A percentile compares a stretch with the other conserved stretches of the same genome.
Conservation (phyloP, 1,139 yeast species). For the Suhomyces wounanorum region DNA sequence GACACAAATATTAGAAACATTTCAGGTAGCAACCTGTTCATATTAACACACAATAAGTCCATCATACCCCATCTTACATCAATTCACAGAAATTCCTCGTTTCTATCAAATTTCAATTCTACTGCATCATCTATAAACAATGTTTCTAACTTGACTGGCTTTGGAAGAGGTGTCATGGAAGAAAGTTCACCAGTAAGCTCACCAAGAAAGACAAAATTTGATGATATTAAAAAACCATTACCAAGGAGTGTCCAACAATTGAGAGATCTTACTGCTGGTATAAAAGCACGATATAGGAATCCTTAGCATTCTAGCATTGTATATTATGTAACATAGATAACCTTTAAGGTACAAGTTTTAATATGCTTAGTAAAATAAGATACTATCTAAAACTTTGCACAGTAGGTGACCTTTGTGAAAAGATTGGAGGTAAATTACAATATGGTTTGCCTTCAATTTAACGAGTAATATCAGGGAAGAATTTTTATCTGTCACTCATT, state of each 20-base stretch:
- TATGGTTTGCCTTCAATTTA: no score
- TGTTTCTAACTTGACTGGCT: conserved; percentile 34
- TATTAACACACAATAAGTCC: conserved; percentile 13
- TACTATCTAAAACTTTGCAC: not conserved
- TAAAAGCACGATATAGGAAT: conserved; percentile 33
- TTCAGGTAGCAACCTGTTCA: conserved; percentile 8
- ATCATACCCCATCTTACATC: conserved; percentile 15
- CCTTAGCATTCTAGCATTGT: conserved; percentile 10
- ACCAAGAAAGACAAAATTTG: conserved; percentile 23
- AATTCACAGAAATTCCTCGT: conserved; percentile 18
- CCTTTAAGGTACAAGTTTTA: not conserved
- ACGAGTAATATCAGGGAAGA: no score
- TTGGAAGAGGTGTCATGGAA: conserved; percentile 43
- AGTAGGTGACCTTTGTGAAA: not conserved
- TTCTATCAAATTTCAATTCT: conserved; percentile 17
- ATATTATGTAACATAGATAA: conserved; percentile 12
- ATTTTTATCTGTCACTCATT: no score
- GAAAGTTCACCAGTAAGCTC: conserved; percentile 44
- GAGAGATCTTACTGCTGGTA: conserved; percentile 39
- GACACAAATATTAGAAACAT: not conserved
- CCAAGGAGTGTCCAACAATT: conserved; percentile 36
- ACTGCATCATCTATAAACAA: conserved; percentile 28
- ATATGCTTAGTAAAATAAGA: not conserved
- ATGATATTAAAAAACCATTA: conserved; percentile 13
- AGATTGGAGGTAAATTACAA: no score